Base-by-base conservation (phyloP, 2,329 filamentous ascomycete species). In the Bertia moriformis region DNA sequence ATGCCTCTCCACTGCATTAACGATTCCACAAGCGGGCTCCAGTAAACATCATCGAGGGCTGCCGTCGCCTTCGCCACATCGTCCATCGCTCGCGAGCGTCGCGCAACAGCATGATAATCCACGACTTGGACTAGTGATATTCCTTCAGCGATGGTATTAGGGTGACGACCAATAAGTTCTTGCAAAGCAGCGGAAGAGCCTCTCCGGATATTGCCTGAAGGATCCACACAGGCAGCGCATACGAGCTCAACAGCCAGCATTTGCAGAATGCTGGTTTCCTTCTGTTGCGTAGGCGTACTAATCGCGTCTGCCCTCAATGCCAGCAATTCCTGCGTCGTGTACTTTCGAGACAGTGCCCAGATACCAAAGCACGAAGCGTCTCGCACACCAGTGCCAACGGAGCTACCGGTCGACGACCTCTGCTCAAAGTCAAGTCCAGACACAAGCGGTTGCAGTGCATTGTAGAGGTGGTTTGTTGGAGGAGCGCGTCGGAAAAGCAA, bases 361-460 rank as follows among this genome's bases (percentile, higher is more conserved):
- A 96, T 80, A 4, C 91, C 91, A 54, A 96, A 98, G 54, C 88
- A 95, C 3, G 91, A 86, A 12, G 91, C 89, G 61, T 98, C 91
- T 37, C 91, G 76, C 14, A 98, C 88, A 48, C 93, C 94, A 1
- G 84, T 81, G 2, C 91, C 91, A 10, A 89, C 67, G 3, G 85
- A 88, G 12, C 72, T 77, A n/a, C 91, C 89, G 3, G 85, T 86
- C 0, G 85, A 73, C 36, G 81, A 83, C 42, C 88, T 73, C 51
- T 94, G 86, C 56, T 98, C 88, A 52, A 96, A 98, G 1, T 78
- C 77, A 18, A 96, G 65, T 0, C 86, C 88, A 7, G 83, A 71
- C 1, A 93, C 61, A 14, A 96, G 66, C 2, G 83, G 78, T 42
- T 83, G 77, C 2, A 94, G 66, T 32, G 93, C 83, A 40, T 80